These are phyloP conservation scores for Endocladia muricata DNA, from an alignment of 31 red algal genomes.

Conservation along the genomic window DNA sequence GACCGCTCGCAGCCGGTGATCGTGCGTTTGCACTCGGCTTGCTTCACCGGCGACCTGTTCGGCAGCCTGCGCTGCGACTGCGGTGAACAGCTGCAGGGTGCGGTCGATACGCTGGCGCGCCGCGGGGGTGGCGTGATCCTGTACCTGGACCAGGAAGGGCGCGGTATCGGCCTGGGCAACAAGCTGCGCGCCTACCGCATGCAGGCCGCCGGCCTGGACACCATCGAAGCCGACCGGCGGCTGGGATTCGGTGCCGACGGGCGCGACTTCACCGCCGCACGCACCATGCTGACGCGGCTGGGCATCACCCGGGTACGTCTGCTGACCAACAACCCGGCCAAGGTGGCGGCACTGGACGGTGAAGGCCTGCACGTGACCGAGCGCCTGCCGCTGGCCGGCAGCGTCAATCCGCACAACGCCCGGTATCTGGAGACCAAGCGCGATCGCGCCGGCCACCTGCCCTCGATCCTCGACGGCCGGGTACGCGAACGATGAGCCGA, in stretches of 20 bases:
- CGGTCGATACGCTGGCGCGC: not conserved
- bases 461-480: too few relatives aligned
- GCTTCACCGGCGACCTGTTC: not conserved
- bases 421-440: not conserved
- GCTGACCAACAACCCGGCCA: not conserved
- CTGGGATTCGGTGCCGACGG: not conserved
- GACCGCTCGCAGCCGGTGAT: too few relatives aligned
- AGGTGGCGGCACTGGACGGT: not conserved
- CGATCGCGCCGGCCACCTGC: not conserved
- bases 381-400: not conserved
- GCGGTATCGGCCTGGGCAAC: not conserved
- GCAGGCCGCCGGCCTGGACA: not conserved
- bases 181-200: not conserved
- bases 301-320: not conserved
- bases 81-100: not conserved
- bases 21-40: not conserved
- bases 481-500: too few relatives aligned
- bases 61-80: not conserved
- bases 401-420: not conserved
- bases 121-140: not conserved
- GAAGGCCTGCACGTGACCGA: not conserved
- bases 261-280: not conserved
- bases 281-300: not conserved
- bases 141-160: not conserved
- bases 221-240: not conserved